Conservation (phyloP, 2,329 filamentous ascomycete genomes). For the Aspergillus pseudoglaucus region DNA sequence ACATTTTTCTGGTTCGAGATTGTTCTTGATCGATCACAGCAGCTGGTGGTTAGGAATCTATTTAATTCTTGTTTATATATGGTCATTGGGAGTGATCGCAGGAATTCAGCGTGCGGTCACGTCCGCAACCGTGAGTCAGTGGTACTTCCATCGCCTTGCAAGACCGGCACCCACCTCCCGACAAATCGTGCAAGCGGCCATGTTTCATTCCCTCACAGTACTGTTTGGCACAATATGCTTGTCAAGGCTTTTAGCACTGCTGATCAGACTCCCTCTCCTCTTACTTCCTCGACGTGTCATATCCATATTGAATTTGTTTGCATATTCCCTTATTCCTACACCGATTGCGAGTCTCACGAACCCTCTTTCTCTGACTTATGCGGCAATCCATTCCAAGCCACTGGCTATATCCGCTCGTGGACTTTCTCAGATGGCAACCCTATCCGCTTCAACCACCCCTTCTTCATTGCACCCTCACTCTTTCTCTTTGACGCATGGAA, state of each 20-base stretch:
- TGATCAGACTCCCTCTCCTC: conserved; percentile 77
- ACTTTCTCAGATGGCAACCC: conserved; percentile 73
- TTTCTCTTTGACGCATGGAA: conserved; percentile 35
- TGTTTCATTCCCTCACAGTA: conserved; percentile 73
- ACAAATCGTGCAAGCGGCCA: conserved; percentile 75
- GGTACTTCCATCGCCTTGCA: conserved; percentile 94
- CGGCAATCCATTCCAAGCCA: conserved; percentile 84
- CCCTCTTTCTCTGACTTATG: conserved; percentile 84
- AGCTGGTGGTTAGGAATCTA: conserved; percentile 94
- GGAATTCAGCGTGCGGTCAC: conserved; percentile 87
- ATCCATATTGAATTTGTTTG: conserved; percentile 61
- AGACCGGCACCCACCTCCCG: conserved; percentile 69
- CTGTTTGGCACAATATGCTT: conserved; percentile 90
- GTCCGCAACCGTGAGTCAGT: conserved; percentile 91
- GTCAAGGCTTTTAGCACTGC: conserved; percentile 71
- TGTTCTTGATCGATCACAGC: conserved; percentile 77
- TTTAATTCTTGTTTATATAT: conserved; percentile 91
- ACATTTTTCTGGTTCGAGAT: conserved; percentile 55
- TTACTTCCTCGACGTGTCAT: conserved; percentile 72
- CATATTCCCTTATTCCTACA: conserved; percentile 75
- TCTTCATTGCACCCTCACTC: conserved; percentile 52
- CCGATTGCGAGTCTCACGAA: conserved; percentile 83
- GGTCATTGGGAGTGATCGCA: conserved; percentile 82
- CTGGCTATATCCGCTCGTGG: conserved; percentile 71
- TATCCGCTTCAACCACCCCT: conserved; percentile 62